Percentiles rank a stretch among this genome's conserved stretches.
These are phyloP conservation scores for Phlegmacium glaucopus DNA, from an alignment of 768 basidiomycete genomes.

Conservation along the genomic window DNA sequence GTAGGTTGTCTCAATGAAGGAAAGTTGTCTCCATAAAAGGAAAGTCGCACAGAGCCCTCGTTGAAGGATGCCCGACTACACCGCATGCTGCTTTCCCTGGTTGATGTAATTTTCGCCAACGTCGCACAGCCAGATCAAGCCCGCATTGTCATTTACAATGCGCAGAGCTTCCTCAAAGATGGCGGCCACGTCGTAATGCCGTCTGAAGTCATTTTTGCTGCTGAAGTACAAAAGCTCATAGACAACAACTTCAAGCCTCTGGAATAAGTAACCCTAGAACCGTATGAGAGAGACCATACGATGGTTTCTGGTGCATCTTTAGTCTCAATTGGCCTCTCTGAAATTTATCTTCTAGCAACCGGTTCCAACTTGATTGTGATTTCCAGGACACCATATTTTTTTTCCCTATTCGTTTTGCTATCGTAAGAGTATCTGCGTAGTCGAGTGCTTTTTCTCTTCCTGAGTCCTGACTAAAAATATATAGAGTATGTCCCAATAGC, in stretches of 20 bases:
- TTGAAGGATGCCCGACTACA: slow-evolving; percentile 97
- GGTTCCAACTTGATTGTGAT: too few species aligned
- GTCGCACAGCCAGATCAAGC: slow-evolving; percentile 99
- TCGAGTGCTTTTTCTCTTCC: too few species aligned
- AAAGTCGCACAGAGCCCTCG: too few species aligned
- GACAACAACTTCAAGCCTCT: slow-evolving; percentile 84
- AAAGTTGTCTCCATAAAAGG: too few species aligned
- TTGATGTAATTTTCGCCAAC: slow-evolving; percentile 98
- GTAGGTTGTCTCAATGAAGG: too few species aligned
- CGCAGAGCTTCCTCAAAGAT: slow-evolving; percentile 94
- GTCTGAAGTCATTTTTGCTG: slow-evolving; percentile 85
- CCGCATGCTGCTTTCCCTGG: slow-evolving; percentile 92
- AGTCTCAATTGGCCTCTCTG: neutral
- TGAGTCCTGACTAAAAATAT: too few species aligned
- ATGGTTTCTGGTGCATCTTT: slow-evolving; percentile 75
- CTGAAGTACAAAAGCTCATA: slow-evolving; percentile 80
- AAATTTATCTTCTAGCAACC: too few species aligned
- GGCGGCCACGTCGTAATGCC: slow-evolving; percentile 85
- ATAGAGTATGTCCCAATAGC: too few species aligned
- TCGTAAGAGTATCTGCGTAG: too few species aligned
- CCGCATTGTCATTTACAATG: slow-evolving; percentile 91
- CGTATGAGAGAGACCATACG: slow-evolving; percentile 87
- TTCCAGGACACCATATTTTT: too few species aligned
- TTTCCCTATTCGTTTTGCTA: too few species aligned
- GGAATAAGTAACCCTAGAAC: slow-evolving; percentile 94